Percentiles rank a stretch among this genome's conserved stretches.
phyloP scores from a whole-genome alignment of 352 stramenopile species.

The Phytophthora melonis region DNA sequence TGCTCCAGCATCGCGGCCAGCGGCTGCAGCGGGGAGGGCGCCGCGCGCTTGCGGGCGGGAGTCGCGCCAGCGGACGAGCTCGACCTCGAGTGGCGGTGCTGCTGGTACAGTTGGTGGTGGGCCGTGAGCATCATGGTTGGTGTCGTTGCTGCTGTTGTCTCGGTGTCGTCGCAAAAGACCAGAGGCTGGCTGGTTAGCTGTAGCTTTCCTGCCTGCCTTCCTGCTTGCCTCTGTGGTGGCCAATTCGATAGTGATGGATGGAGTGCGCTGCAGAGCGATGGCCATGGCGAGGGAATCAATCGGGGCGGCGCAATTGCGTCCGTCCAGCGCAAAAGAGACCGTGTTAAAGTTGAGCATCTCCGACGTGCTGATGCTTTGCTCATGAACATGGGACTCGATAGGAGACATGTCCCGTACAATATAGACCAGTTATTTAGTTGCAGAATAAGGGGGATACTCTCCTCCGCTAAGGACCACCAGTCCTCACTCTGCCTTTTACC shows the following conservation, averaged over 20 bases:
- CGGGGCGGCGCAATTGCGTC: constrained; percentile 7
- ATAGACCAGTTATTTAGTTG: no score
- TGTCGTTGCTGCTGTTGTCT: not conserved
- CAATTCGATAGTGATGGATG: constrained; percentile 19
- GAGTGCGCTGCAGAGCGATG: not conserved
- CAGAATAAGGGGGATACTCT: no score
- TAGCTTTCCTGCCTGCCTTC: not conserved
- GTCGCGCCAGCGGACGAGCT: not conserved
- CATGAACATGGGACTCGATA: no score
- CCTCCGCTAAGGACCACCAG: no score
- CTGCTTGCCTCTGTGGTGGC: not conserved
- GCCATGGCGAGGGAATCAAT: not conserved
- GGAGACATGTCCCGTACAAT: no score
- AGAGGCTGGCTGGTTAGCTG: not conserved
- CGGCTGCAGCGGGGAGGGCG: not conserved
- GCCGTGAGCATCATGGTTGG: constrained; percentile 3
- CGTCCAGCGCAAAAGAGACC: constrained; percentile 3
- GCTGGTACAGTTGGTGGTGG: constrained; percentile 13
- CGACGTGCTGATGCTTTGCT: no score
- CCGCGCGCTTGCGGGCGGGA: constrained; percentile 7
- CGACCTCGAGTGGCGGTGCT: constrained; percentile 13
- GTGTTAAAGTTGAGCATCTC: no score
- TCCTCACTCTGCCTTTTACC: no score
- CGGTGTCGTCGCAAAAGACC: not conserved
- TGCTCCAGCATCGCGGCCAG: constrained; percentile 21